Evolutionary conservation across 345 rosid genomes (phyloP), one percentile per base, ranked within the genome.

Genomic region (Toxicodendron radicans): DNA sequence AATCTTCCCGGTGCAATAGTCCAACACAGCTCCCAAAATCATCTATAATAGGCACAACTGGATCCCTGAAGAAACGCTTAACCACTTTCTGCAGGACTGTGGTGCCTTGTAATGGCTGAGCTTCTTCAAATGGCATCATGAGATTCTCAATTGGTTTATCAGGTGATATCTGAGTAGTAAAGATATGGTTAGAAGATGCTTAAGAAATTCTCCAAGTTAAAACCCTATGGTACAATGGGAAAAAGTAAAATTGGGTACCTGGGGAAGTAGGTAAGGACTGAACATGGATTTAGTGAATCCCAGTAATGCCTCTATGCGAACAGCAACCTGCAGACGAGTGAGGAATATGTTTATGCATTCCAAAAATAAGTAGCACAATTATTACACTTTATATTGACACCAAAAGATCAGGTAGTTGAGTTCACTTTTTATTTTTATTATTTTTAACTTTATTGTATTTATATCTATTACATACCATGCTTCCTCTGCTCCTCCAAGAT

Each of bases 401-500:
- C 18, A 48, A 68, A 59, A 66, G 41, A 54, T 62, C 13, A 57
- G 16, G 53, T 9, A 35, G 33, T 23, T 70, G 32, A 41, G 32
- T 56, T 27, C 1, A 27, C 52, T 32, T 27, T 17, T 23, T 54
- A 30, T 5, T 23, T 21, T 7, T 53, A 5, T 20, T 33, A 12
- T 43, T 30, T 62, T 9, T 7, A 38, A 38, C 43, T 38, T 13
- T 10, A 32, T 48, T 13, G 0, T 10, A 10, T 38, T 32, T 43
- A 49, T 52, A 75, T 45, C 46, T n/a, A 67, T 65, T 64, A 51
- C 87, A 71, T 90, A 90, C 91, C 91, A 85, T 80, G 85, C 95
- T 93, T 73, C 92, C 97, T 79, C 90, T 82, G 79, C 86, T 85
- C n/a, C 88, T 85, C 97, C 95, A 92, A 10, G 84, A 83, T 79